A percentile compares a stretch with the other conserved stretches of the same genome.
These are phyloP conservation scores for Myotisia sp. DNA, from an alignment of 2,329 filamentous ascomycete species.

Conservation along the genomic window DNA sequence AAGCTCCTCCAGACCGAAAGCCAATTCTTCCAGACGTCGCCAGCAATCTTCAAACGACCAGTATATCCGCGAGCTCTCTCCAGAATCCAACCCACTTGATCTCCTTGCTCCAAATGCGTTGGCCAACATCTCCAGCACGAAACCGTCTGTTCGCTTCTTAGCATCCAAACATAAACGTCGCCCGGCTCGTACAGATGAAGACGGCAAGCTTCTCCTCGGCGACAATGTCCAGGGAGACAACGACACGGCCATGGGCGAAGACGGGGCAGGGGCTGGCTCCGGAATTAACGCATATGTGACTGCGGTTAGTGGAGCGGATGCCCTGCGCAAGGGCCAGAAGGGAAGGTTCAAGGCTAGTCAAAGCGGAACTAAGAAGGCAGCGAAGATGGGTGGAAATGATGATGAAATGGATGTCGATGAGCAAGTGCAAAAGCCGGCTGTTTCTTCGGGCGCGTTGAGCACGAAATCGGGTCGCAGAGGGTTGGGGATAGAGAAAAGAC, in stretches of 20 bases:
- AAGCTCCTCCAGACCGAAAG: conserved; percentile 2
- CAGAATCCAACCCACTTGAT: conserved; percentile 88
- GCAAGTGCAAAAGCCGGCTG: conserved; percentile 17
- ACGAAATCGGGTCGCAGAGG: conserved; percentile 17
- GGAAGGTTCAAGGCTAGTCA: conserved; percentile 47
- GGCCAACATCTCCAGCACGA: conserved; percentile 84
- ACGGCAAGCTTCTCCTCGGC: conserved; percentile 33
- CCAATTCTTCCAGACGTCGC: conserved; percentile 2
- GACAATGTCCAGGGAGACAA: conserved; percentile 17
- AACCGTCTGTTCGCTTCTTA: conserved; percentile 44
- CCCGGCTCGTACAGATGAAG: conserved; percentile 29
- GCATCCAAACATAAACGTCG: conserved; percentile 28
- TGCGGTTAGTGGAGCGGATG: conserved; percentile 46
- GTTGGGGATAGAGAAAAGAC: conserved; percentile 19
- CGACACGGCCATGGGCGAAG: conserved; percentile 34
- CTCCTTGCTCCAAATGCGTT: conserved; percentile 78
- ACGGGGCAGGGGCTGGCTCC: conserved; percentile 19
- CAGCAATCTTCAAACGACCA: conserved; percentile 15
- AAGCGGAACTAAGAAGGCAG: conserved; percentile 23
- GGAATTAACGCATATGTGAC: conserved; percentile 47
- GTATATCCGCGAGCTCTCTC: conserved; percentile 69
- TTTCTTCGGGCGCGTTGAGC: conserved; percentile 14
- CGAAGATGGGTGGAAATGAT: conserved; percentile 27
- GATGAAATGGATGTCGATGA: conserved; percentile 34
- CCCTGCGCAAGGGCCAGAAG: conserved; percentile 43